A percentile compares a stretch with the other conserved stretches of the same genome.
Conservation (phyloP, 2,329 filamentous ascomycete species). For the Alternaria consortialis region DNA sequence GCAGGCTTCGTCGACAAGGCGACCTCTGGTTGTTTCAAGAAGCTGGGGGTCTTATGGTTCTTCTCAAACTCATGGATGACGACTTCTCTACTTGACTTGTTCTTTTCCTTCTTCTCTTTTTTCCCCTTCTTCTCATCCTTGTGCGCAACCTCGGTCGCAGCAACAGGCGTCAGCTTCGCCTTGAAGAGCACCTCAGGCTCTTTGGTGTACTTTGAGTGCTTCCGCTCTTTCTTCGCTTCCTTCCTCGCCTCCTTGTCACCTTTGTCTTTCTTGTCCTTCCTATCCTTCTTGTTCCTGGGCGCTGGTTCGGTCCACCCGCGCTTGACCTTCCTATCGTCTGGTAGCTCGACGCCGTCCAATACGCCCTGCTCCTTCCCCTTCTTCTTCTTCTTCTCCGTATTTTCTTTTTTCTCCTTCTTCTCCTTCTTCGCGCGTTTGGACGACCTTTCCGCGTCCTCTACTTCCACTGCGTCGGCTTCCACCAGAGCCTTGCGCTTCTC, state of each 20-base stretch:
- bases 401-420: slow-evolving; percentile 58
- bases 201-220: slow-evolving; percentile 81
- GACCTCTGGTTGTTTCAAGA: slow-evolving; percentile 69
- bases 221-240: slow-evolving; percentile 65
- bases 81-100: slow-evolving; percentile 63
- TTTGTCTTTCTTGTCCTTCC: slow-evolving; percentile 58
- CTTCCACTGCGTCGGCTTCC: slow-evolving; percentile 47
- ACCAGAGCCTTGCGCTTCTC: slow-evolving; percentile 60
- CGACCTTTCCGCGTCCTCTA: slow-evolving; percentile 59
- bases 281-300: slow-evolving; percentile 44
- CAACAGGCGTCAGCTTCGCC: slow-evolving; percentile 69
- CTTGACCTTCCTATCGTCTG: slow-evolving; percentile 80
- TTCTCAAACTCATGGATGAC: slow-evolving; percentile 91
- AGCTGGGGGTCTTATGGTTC: slow-evolving; percentile 81
- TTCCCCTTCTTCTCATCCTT: slow-evolving; percentile 58
- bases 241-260: slow-evolving; percentile 55
- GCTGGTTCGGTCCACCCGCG: slow-evolving; percentile 84
- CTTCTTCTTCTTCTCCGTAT: slow-evolving; percentile 50
- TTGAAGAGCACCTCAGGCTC: slow-evolving; percentile 86
- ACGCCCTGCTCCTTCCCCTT: slow-evolving; percentile 62
- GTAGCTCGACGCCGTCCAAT: slow-evolving; percentile 75
- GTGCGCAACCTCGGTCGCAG: slow-evolving; percentile 44
- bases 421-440: slow-evolving; percentile 56
- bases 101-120: slow-evolving; percentile 69
- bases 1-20: slow-evolving; percentile 58